A percentile compares a stretch with the other conserved stretches of the same genome.
Conservation (phyloP, 164 flowering plant species). For the Stephania yunnanensis region DNA sequence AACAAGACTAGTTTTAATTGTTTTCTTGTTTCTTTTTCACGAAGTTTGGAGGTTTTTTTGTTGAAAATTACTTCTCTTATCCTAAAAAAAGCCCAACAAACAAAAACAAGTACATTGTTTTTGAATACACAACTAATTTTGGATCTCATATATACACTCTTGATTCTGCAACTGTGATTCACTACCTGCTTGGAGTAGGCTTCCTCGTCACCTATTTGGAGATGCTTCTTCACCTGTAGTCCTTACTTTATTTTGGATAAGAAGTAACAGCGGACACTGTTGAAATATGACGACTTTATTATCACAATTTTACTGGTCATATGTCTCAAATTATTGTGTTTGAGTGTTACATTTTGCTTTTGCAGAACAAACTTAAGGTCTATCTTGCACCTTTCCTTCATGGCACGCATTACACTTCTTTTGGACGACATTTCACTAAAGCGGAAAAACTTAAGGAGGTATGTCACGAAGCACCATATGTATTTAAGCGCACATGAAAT, state of each 20-base stretch:
- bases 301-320: not conserved
- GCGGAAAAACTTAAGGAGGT: constrained; percentile 80
- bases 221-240: not conserved
- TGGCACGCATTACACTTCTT: constrained; percentile 90
- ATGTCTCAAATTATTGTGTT: not conserved
- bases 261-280: not conserved
- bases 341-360: not conserved
- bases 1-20: no score
- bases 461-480: not conserved
- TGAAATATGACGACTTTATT: not conserved
- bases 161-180: no score
- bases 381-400: constrained; percentile 83
- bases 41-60: no score
- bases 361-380: constrained; percentile 68
- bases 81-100: no score
- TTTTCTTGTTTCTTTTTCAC: no score
- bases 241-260: not conserved
- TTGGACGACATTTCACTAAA: constrained; percentile 95
- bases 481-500: no score
- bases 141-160: no score
- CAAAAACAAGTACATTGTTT: no score
- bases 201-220: not conserved
- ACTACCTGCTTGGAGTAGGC: no score
- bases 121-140: no score
- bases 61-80: no score